A percentile compares a stretch with the other conserved stretches of the same genome.
phyloP scores from a whole-genome alignment of 495 filamentous ascomycete genomes.

The Aspergillus sclerotiicarbonarius region DNA sequence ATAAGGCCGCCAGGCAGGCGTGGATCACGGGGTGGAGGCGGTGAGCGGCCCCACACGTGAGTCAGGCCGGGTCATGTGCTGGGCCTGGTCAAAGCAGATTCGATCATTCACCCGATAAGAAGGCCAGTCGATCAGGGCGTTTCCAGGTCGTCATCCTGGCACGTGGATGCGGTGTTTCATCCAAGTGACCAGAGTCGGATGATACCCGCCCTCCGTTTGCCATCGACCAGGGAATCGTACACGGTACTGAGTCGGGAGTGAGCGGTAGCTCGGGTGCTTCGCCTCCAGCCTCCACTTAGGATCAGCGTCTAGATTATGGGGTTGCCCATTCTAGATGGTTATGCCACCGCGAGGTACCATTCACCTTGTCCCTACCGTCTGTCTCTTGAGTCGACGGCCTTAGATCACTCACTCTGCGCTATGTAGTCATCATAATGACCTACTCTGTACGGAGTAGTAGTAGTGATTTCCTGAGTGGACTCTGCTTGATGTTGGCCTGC shows the following conservation, averaged over 20 bases:
- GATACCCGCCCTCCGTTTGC: not conserved
- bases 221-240: not conserved
- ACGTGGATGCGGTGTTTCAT: slow-evolving; percentile 2
- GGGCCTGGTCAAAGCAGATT: not conserved
- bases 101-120: not conserved
- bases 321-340: not conserved
- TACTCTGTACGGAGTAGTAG: not conserved
- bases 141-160: slow-evolving; percentile 1
- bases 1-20: slow-evolving; percentile 20
- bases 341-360: no score
- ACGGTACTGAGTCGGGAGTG: not conserved
- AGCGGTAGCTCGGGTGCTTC: not conserved
- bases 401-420: not conserved
- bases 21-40: slow-evolving; percentile 37
- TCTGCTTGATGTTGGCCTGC: not conserved
- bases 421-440: not conserved
- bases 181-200: slow-evolving; percentile 11
- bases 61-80: slow-evolving; percentile 19
- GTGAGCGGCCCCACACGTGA: slow-evolving; percentile 31
- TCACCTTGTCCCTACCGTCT: not conserved
- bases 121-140: no score
- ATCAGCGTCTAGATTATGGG: slow-evolving; percentile 17
- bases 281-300: slow-evolving; percentile 20
- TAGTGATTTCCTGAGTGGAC: not conserved
- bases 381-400: not conserved